phyloP scores from a whole-genome alignment of 2,329 filamentous ascomycete genomes.

The Lasiodiplodia sp. region DNA sequence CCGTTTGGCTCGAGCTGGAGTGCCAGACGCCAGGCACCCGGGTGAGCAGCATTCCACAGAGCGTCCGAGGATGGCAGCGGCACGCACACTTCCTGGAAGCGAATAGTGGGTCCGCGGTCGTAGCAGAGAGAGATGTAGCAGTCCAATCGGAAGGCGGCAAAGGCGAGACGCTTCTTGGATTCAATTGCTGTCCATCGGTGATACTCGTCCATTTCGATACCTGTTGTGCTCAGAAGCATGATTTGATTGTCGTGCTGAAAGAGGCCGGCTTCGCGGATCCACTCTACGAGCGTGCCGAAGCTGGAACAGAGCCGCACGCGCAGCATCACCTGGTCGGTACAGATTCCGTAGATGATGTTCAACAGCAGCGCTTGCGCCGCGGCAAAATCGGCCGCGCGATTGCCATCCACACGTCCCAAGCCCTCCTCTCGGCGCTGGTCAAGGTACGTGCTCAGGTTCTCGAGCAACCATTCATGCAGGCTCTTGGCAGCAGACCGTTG shows the following conservation, averaged over 20 bases:
- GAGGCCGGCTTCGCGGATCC: constrained; percentile 21
- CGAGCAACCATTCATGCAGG: constrained; percentile 13
- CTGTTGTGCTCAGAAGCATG: neutral
- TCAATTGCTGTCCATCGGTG: neutral
- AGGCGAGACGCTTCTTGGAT: neutral
- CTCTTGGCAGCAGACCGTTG: neutral
- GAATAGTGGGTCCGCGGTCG: constrained; percentile 39
- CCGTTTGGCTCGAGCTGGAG: neutral
- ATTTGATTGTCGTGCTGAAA: neutral
- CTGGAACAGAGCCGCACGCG: constrained; percentile 2
- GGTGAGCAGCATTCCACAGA: neutral
- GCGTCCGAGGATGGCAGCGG: constrained; percentile 57
- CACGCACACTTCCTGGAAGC: constrained; percentile 52
- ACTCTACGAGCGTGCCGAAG: constrained; percentile 5
- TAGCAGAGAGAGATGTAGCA: neutral
- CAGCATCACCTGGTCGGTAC: neutral
- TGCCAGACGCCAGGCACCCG: neutral
- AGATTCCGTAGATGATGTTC: constrained; percentile 15
- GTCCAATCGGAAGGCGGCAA: neutral
- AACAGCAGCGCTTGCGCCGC: constrained; percentile 6
- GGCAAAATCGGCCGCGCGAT: neutral
- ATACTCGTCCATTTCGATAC: neutral
- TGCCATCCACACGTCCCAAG: neutral
- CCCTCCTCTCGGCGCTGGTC: neutral
- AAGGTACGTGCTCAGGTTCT: neutral